Conservation (phyloP, 495 filamentous ascomycete genomes). For the Bombardia bombarda region DNA sequence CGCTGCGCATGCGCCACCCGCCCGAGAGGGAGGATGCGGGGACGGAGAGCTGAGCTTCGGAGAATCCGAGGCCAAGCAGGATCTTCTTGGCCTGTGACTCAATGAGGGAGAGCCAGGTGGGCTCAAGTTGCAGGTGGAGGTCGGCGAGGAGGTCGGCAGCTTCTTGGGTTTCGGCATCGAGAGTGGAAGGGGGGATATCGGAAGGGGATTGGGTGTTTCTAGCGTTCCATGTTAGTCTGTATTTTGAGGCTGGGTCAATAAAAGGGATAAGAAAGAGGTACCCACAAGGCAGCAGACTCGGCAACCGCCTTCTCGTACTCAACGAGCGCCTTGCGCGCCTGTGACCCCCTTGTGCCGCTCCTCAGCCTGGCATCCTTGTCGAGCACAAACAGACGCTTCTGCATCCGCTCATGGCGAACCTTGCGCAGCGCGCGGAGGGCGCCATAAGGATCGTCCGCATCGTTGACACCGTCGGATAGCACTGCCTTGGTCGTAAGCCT, state of each 20-base stretch:
- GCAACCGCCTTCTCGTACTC: slow-evolving; percentile 55
- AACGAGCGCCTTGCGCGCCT: slow-evolving; percentile 62
- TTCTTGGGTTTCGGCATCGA: slow-evolving; percentile 53
- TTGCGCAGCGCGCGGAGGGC: slow-evolving; percentile 52
- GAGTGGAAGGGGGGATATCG: slow-evolving; percentile 43
- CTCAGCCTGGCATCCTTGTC: slow-evolving; percentile 64
- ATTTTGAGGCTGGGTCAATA: neutral
- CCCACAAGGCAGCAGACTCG: slow-evolving; percentile 45
- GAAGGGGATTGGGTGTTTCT: too few species aligned
- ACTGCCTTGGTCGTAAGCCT: slow-evolving; percentile 23
- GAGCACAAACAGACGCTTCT: slow-evolving; percentile 54
- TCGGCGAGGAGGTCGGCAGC: slow-evolving; percentile 56
- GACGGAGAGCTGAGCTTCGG: slow-evolving; percentile 46
- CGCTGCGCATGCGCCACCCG: slow-evolving; percentile 70
- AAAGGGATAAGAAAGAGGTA: neutral
- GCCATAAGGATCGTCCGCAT: slow-evolving; percentile 39
- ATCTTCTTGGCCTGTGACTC: slow-evolving; percentile 57
- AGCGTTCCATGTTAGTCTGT: too few species aligned
- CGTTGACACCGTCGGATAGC: slow-evolving; percentile 27
- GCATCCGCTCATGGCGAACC: slow-evolving; percentile 49
- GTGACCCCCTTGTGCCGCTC: slow-evolving; percentile 63
- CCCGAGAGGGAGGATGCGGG: slow-evolving; percentile 61
- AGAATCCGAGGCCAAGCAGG: slow-evolving; percentile 65
- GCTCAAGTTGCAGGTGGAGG: slow-evolving; percentile 51
- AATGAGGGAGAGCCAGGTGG: slow-evolving; percentile 39